Evolutionary conservation across 2,329 filamentous ascomycete genomes (phyloP).

Genomic region (Dryadomyces quercus-mongolicae): DNA sequence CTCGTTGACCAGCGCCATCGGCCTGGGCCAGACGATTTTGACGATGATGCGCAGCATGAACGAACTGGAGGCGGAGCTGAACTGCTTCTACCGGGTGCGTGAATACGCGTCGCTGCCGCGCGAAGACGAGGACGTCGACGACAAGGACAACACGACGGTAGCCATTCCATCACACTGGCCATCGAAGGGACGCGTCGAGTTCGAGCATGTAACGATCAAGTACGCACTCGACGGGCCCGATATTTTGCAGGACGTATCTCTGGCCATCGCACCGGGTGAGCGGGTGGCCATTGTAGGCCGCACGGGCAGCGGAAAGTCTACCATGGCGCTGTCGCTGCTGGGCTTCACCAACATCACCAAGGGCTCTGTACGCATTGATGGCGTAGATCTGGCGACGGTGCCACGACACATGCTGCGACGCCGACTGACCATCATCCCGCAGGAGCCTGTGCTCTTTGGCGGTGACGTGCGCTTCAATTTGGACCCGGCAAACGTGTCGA

Average conservation of each 20-base stretch:
- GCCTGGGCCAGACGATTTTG: constrained; percentile 38
- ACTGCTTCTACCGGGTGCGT: constrained; percentile 27
- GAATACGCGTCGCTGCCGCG: constrained; percentile 18
- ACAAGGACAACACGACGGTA: constrained; percentile 3
- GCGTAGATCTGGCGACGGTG: constrained; percentile 21
- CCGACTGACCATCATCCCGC: constrained; percentile 26
- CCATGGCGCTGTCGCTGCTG: constrained; percentile 24
- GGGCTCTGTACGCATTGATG: constrained; percentile 23
- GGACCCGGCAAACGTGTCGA: constrained; percentile 48
- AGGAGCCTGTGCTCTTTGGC: constrained; percentile 25
- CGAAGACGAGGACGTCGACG: constrained; percentile 13
- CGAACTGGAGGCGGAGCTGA: constrained; percentile 43
- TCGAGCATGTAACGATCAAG: constrained; percentile 16
- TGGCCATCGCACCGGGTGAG: constrained; percentile 35
- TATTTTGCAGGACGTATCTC: constrained; percentile 17
- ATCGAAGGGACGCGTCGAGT: constrained; percentile 15
- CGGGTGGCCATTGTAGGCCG: constrained; percentile 56
- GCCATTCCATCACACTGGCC: constrained; percentile 15
- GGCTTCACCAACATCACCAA: constrained; percentile 22
- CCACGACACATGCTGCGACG: constrained; percentile 21
- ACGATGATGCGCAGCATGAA: constrained; percentile 40
- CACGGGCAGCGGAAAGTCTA: constrained; percentile 57
- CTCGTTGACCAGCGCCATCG: constrained; percentile 43
- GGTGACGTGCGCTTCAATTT: constrained; percentile 39
- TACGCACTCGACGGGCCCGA: constrained; percentile 18